Base-by-base conservation (phyloP, 208 protist species). In the Trypanosomatidae sp. region DNA sequence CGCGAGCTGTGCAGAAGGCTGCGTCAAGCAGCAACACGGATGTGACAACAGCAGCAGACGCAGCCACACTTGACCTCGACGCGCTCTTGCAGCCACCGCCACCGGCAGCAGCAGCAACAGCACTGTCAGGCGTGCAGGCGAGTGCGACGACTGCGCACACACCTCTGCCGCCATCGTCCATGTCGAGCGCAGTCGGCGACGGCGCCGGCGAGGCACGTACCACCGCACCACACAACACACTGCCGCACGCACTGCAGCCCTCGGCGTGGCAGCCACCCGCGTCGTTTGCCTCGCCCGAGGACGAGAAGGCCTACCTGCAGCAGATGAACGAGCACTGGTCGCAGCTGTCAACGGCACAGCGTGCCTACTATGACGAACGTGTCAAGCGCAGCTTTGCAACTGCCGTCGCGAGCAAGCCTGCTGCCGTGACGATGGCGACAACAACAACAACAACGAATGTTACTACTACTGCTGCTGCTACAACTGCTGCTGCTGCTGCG, bases 321-420 rank as follows among this genome's bases (percentile, higher is more conserved):
- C 19, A 56, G 42, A 59, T 92, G 37, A 84, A 71, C 10, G 20
- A 48, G 6, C 57, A 88, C 61, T 92, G 83, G 83, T 52, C 60
- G 1, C 48, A 61, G n/a, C 63, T 92, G 19, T 72, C 78, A 2
- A 56, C 62, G 13, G 52, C 38, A 25, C 83, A 92, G 57, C 68
- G 69, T 51, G 60, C 56, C n/a, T 92, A 76, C 59, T 92, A 92
- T 52, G 75, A 92, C 27, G 59, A 70, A 0, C 35, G 70, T 28
- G 78, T 92, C 25, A 66, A 68, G 41, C 43, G 56, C 23, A 69
- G 68, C 18, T 41, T 89, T 42, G 32, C 16, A 44, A 26, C 18
- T 30, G 41, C 33, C 30, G 51, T 19, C 19, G 22, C 22, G 35
- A 40, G 6, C 19, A 40, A 20, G 11, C 2, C 35, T 40, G 35